phyloP scores from a whole-genome alignment of 176 grass and related monocot genomes.

The Triticum turgidum region DNA sequence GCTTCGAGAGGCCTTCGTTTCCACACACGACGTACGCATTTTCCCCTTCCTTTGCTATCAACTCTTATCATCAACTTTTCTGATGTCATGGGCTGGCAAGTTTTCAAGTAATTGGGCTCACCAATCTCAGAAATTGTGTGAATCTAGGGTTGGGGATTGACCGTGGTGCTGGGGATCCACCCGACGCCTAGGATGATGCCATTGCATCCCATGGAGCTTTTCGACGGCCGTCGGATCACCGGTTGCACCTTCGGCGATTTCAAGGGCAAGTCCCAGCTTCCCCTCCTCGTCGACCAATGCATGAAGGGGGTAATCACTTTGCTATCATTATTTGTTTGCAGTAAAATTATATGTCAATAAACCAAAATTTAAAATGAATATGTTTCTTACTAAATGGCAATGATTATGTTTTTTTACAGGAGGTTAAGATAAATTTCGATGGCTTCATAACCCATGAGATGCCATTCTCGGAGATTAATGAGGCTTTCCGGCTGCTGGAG shows the following conservation, averaged over 20 bases:
- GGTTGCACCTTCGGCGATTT: constrained; percentile 73
- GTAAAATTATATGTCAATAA: too few relatives aligned
- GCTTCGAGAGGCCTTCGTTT: constrained; percentile 71
- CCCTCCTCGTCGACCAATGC: constrained; percentile 60
- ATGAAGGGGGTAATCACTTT: constrained; percentile 45
- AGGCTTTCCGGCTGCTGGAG: constrained; percentile 64
- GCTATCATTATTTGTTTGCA: too few relatives aligned
- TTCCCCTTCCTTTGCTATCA: not conserved
- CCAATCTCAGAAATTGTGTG: not conserved
- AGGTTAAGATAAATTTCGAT: constrained; percentile 63
- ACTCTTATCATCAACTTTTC: not conserved
- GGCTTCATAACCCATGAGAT: constrained; percentile 90
- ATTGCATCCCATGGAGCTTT: constrained; percentile 91
- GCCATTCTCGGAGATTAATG: constrained; percentile 77
- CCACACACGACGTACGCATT: constrained; percentile 63
- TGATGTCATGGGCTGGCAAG: not conserved
- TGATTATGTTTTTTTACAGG: not conserved
- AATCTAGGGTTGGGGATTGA: constrained; percentile 82
- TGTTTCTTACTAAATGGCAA: not conserved
- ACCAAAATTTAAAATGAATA: not conserved
- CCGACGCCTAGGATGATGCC: constrained; percentile 67
- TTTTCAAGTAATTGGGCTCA: not conserved
- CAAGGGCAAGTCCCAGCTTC: constrained; percentile 87
- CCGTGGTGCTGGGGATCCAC: constrained; percentile 79
- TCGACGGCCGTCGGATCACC: constrained; percentile 61